phyloP scores from a whole-genome alignment of 1,284 basidiomycete genomes.

The Ceratorhiza oryzae-sativae region DNA sequence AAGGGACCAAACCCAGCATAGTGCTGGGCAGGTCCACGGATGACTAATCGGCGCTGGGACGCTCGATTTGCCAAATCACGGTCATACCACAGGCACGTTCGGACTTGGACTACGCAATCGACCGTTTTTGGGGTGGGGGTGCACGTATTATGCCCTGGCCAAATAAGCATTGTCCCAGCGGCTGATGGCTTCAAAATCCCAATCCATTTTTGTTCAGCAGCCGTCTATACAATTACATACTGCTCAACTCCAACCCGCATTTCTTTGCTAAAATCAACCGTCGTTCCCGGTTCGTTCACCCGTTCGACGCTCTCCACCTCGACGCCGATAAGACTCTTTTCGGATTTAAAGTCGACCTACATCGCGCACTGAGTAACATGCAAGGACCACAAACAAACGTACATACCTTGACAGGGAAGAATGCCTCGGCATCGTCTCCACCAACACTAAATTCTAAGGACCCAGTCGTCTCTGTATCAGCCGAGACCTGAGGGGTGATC shows the following conservation, averaged over 20 bases:
- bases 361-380: slow-evolving; percentile 2
- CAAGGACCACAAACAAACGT: slow-evolving; percentile 70
- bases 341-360: slow-evolving; percentile 22
- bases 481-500: slow-evolving; percentile 71
- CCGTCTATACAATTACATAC: slow-evolving; percentile 58
- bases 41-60: too few species aligned
- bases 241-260: slow-evolving; percentile 73
- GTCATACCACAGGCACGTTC: too few species aligned
- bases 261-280: slow-evolving; percentile 78
- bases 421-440: slow-evolving; percentile 81
- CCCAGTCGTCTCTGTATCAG: slow-evolving; percentile 67
- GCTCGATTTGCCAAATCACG: too few species aligned
- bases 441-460: slow-evolving; percentile 87
- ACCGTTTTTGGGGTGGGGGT: too few species aligned
- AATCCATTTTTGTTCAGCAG: background rate
- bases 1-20: background rate
- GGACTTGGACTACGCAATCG: too few species aligned
- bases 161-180: background rate
- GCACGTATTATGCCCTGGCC: too few species aligned
- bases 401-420: slow-evolving; percentile 92
- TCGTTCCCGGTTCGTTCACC: slow-evolving; percentile 64
- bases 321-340: slow-evolving; percentile 41
- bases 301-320: slow-evolving; percentile 62
- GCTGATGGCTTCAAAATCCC: background rate
- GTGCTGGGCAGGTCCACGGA: background rate